Conservation (phyloP, 257 asterid species). For the Solanum commersonii region DNA sequence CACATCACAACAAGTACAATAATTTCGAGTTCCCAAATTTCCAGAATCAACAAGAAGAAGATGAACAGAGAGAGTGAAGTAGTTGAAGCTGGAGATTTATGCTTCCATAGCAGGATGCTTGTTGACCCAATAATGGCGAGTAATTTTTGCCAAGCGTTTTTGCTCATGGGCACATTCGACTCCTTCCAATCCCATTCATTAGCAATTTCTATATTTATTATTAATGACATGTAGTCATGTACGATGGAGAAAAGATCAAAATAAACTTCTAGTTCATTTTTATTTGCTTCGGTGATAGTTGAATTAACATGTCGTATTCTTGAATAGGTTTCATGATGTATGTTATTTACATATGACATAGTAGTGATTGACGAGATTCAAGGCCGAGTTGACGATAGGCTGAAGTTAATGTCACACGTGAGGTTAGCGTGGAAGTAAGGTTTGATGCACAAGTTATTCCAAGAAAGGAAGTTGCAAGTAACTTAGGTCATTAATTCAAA, state of each 20-base stretch:
- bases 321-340: no score
- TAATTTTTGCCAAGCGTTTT: background rate
- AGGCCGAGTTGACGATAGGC: accelerated
- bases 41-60: background rate
- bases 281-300: no score
- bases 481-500: background rate
- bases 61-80: background rate
- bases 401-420: background rate
- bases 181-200: background rate
- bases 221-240: no score
- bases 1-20: background rate
- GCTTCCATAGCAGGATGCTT: background rate
- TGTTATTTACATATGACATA: background rate
- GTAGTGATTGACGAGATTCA: background rate
- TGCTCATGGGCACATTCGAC: background rate
- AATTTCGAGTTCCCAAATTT: background rate
- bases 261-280: accelerated
- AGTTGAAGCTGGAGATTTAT: background rate
- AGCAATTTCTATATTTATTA: background rate
- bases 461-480: background rate
- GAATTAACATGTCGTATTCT: no score
- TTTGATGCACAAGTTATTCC: accelerated
- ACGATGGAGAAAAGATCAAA: accelerated
- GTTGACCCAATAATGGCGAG: background rate
- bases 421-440: no score